These are phyloP conservation scores for Puya raimondii DNA, from an alignment of 176 grass and related monocot genomes.

Conservation along the genomic window DNA sequence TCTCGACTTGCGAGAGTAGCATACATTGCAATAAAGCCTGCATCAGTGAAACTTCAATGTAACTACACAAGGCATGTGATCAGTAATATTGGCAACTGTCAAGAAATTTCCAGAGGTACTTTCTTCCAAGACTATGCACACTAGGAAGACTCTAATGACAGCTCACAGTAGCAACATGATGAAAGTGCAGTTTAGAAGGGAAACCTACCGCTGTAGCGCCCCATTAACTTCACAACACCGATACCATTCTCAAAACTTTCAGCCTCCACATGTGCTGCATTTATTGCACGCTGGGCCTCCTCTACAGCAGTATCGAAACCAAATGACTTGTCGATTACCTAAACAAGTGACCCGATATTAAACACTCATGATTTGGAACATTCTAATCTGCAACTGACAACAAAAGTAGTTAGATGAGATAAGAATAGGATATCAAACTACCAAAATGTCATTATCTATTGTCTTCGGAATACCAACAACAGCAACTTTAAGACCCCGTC, in stretches of 20 bases:
- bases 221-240: constrained; percentile 92
- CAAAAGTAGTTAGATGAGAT: not conserved
- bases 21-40: constrained; percentile 96
- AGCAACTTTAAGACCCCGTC: constrained; percentile 64
- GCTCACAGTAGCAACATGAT: not conserved
- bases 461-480: constrained; percentile 89
- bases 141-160: not conserved
- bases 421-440: constrained; percentile 27
- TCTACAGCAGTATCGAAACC: constrained; percentile 96
- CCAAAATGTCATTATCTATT: constrained; percentile 96
- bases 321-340: constrained; percentile 99
- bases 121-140: not conserved
- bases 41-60: constrained; percentile 15
- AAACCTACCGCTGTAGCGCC: constrained; percentile 78
- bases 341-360: constrained; percentile 1
- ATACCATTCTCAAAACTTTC: constrained; percentile 94
- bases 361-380: not conserved
- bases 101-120: too few species aligned
- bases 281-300: constrained; percentile 89
- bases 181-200: not conserved
- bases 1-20: constrained; percentile 95
- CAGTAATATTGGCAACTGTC: not conserved
- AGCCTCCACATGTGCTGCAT: constrained; percentile 90
- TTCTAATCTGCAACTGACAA: not conserved
- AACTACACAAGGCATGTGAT: not conserved